Evolutionary conservation across 1,284 basidiomycete genomes (phyloP), one percentile per base, ranked within the genome.

Genomic region (Exsudoporus floridanus): DNA sequence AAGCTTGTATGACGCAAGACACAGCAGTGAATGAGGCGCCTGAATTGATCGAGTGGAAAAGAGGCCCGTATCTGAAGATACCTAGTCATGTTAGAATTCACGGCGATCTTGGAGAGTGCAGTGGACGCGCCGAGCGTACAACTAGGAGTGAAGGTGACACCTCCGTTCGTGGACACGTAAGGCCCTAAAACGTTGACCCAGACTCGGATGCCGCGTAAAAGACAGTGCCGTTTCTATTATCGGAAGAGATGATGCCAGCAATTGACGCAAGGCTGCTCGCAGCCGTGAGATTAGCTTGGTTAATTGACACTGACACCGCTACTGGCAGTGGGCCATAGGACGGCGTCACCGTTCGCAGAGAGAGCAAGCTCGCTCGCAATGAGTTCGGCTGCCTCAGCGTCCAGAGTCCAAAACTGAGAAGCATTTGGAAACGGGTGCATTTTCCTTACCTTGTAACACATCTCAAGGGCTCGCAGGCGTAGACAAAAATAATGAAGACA

Each of bases 291-390:
- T 21, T 39, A 25, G 38, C 33, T 39, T 57, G 49, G 27, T 52
- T 49, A n/a, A 49, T 43, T n/a, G 55, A 57, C 18, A 57, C 55
- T 42, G n/a, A 49, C 42, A 34, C 54, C 54, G 27, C 35, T 39
- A 38, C 13, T 46, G n/a, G 34, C 1, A 5, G 49, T 51, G 12
- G 46, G 31, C 54, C 46, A 57, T 28, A 56, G 35, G 16, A 56
- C 46, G 13, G 46, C 49, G 31, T 49, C 34, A 1, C 54, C 54
- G 14, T 37, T 34, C 8, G 55, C 55, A 19, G 55, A 57, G 34
- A 57, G 46, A 16, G 55, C 49, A 8, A 57, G 46, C 6, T 38
- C 28, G 33, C 46, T 34, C 21, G 53, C 55, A 31, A 14, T 52
- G 5, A 56, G 45, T 9, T 49, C 54, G 23, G 54, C 30, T 28